Percentiles rank a stretch among this genome's conserved stretches.
phyloP scores from a whole-genome alignment of 2,329 filamentous ascomycete genomes.

The Arthrobotrys pseudoclavata region DNA sequence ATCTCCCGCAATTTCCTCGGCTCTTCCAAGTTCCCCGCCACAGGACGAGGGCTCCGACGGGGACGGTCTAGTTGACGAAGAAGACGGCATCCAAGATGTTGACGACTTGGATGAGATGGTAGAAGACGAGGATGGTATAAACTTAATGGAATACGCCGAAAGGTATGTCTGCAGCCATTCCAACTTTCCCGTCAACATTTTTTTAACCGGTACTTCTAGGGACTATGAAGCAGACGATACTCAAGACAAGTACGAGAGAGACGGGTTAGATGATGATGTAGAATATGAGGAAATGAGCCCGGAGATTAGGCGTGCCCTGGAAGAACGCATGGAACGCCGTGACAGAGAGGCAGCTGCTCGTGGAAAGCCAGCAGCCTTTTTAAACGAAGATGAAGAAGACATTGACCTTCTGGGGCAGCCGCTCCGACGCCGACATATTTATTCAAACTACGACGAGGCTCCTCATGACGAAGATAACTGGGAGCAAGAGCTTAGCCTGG shows the following conservation, averaged over 20 bases:
- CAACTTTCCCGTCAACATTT: conserved; percentile 65
- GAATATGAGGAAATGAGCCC: conserved; percentile 79
- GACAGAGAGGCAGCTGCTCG: conserved; percentile 79
- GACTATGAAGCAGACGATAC: conserved; percentile 81
- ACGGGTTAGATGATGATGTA: conserved; percentile 82
- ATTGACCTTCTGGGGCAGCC: conserved; percentile 89
- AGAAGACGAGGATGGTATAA: conserved; percentile 78
- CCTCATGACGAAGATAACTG: conserved; percentile 89
- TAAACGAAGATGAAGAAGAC: conserved; percentile 86
- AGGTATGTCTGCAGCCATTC: conserved; percentile 71
- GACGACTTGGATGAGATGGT: conserved; percentile 72
- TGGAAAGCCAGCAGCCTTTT: conserved; percentile 78
- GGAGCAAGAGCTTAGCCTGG: conserved; percentile 89
- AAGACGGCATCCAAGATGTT: conserved; percentile 72
- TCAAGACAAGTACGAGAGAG: conserved; percentile 77
- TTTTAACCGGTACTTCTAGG: conserved; percentile 69
- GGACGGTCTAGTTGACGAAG: conserved; percentile 58
- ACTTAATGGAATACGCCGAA: conserved; percentile 77
- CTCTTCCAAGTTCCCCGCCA: conserved; percentile 65
- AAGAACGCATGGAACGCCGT: conserved; percentile 79
- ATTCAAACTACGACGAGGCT: conserved; percentile 80
- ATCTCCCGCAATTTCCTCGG: conserved; percentile 64
- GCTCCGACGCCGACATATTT: conserved; percentile 85
- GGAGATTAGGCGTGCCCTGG: conserved; percentile 77
- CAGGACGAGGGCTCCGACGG: conserved; percentile 60